Evolutionary conservation across 2,329 filamentous ascomycete genomes (phyloP), one percentile per base, ranked within the genome.

Genomic region (Aschersonia sp.): DNA sequence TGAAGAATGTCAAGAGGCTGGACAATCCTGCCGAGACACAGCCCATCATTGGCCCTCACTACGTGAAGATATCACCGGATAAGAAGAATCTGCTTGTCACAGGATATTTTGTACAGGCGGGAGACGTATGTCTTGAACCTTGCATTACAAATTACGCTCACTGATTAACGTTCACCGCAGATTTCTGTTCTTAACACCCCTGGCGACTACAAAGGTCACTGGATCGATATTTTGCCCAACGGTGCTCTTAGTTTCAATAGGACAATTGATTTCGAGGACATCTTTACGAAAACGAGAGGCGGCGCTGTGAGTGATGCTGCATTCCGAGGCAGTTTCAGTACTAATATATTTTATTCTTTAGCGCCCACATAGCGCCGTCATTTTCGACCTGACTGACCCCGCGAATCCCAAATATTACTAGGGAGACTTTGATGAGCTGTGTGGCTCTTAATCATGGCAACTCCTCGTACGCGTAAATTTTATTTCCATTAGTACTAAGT

Each of bases 81-180:
- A 76, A 80, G 67, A 78, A 78, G 67, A 75, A 81, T 57, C 60
- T 81, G 12, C 66, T 81, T 2, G 76, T 81, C 11, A 79, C 74
- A n/a, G 78, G 79, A 46, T 81, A 81, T 64, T 81, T 81, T 55
- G 75, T 82, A 3, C 76, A 81, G 62, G 75, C 70, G 8, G 76
- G 77, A 30, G 72, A 76, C 51, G 63, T 64, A 56, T 54, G 58
- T 37, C 7, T 35, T 9, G 14, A n/a, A 22, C 33, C 4, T 37
- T 12, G 8, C 12, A 37, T 37, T 8, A 37, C 33, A 37, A 37
- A 2, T 22, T 22, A 22, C 22, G 22, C 22, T 22, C 22, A 40
- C 5, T 10, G 11, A 14, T 6, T 12, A 42, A 41, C 37, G 9
- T 35, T 22, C 22, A n/a, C 40, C 29, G 4, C 7, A 64, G 48